Conservation (phyloP, 176 grass and related monocot species). For the Aegilops speltoides region DNA sequence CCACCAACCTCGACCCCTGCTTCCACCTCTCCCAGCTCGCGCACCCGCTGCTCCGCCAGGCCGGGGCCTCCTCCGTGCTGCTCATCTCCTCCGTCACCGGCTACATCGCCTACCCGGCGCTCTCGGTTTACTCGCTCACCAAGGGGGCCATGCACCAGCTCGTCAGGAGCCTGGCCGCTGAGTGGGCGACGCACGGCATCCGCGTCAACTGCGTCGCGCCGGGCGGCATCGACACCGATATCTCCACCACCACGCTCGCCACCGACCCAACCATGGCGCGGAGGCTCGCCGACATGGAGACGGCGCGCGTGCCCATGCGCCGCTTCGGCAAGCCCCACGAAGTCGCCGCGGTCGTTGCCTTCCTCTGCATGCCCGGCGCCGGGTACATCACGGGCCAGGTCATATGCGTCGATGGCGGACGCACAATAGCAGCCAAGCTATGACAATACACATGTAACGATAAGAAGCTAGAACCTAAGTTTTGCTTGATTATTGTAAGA, state of each 20-base stretch:
- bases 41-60: slow-evolving; percentile 32
- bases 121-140: slow-evolving; percentile 32
- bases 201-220: slow-evolving; percentile 39
- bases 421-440: slow-evolving; percentile 26
- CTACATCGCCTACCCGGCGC: slow-evolving; percentile 33
- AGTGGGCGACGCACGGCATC: slow-evolving; percentile 34
- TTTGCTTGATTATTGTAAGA: not conserved
- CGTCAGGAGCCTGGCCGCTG: slow-evolving; percentile 30
- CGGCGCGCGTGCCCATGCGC: slow-evolving; percentile 22
- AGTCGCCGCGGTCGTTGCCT: slow-evolving; percentile 37
- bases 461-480: not conserved
- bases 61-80: slow-evolving; percentile 18
- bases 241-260: slow-evolving; percentile 24
- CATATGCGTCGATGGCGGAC: slow-evolving; percentile 50
- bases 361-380: slow-evolving; percentile 51
- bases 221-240: not conserved
- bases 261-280: slow-evolving; percentile 10
- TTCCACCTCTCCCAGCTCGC: slow-evolving; percentile 50
- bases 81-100: slow-evolving; percentile 36
- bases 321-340: slow-evolving; percentile 39
- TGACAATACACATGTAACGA: not conserved
- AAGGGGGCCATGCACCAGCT: slow-evolving; percentile 41
- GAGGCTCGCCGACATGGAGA: slow-evolving; percentile 18
- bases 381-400: slow-evolving; percentile 50
- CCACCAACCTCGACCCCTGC: slow-evolving; percentile 39